Evolutionary conservation across 495 filamentous ascomycete genomes (phyloP).

Genomic region (Penicillium mononematosum): DNA sequence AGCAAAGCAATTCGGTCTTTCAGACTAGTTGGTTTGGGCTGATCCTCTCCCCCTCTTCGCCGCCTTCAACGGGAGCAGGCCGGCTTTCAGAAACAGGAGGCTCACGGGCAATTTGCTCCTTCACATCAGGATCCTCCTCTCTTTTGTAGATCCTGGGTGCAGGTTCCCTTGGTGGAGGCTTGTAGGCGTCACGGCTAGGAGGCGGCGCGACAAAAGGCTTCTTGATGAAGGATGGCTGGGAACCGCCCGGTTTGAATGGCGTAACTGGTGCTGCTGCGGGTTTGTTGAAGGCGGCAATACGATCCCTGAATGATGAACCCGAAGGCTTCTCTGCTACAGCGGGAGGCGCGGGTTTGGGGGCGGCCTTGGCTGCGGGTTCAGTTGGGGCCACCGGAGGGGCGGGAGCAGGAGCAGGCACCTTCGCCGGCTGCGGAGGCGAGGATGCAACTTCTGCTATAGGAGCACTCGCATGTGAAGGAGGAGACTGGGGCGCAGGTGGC

Average conservation of each 20-base stretch:
- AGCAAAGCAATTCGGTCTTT: constrained; percentile 93
- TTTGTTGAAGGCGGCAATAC: constrained; percentile 96
- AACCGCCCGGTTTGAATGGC: constrained; percentile 76
- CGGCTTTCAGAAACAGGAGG: constrained; percentile 52
- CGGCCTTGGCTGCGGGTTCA: constrained; percentile 45
- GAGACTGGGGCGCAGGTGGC: constrained; percentile 39
- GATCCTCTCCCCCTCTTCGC: constrained; percentile 63
- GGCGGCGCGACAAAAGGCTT: constrained; percentile 98
- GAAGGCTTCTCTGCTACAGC: constrained; percentile 75
- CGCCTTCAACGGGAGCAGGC: constrained; percentile 49
- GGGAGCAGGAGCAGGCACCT: constrained; percentile 24
- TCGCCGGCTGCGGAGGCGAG: constrained; percentile 30
- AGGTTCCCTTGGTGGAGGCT: constrained; percentile 67
- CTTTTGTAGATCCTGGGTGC: constrained; percentile 77
- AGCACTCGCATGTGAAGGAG: constrained; percentile 16
- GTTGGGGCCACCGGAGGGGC: constrained; percentile 29
- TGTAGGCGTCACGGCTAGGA: constrained; percentile 88
- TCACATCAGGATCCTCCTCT: constrained; percentile 85
- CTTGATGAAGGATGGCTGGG: constrained; percentile 76
- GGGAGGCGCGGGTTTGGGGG: constrained; percentile 51
- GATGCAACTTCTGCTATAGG: constrained; percentile 25
- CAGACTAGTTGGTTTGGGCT: constrained; percentile 84
- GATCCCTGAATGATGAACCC: constrained; percentile 80
- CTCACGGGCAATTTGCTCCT: constrained; percentile 54
- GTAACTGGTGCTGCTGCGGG: constrained; percentile 78